Conservation (phyloP, 1,284 basidiomycete species). For the Ustilago xerochloae region DNA sequence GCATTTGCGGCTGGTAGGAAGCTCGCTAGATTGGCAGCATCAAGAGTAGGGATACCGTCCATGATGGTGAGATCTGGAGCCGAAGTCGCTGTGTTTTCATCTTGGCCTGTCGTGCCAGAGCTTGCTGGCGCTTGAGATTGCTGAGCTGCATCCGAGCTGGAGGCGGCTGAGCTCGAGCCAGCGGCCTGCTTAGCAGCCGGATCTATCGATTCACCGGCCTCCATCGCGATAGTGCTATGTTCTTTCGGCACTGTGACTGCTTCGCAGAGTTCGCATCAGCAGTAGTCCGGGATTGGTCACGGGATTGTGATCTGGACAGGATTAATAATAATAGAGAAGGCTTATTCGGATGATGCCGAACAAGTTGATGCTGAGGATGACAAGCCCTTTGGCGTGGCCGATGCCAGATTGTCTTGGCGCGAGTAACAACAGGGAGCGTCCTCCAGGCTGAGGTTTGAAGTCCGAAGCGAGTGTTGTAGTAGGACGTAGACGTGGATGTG, state of each 20-base stretch:
- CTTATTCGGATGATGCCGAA: background rate
- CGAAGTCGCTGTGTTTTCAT: background rate
- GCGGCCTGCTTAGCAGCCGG: slow-evolving; percentile 14
- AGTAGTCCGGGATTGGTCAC: background rate
- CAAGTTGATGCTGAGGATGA: background rate
- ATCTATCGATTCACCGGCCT: slow-evolving; percentile 50
- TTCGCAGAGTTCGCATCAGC: background rate
- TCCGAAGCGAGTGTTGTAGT: background rate
- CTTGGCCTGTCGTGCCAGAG: background rate
- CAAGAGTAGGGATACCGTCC: slow-evolving; percentile 33
- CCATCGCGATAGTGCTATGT: slow-evolving; percentile 32
- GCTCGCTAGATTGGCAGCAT: slow-evolving; percentile 21
- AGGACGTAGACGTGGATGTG: background rate
- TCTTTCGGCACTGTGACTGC: background rate
- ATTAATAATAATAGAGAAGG: background rate
- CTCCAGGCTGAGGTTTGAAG: background rate
- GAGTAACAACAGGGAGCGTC: background rate
- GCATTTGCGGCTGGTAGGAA: slow-evolving; percentile 23
- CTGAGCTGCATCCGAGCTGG: background rate
- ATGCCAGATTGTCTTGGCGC: background rate
- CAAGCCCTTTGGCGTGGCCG: background rate
- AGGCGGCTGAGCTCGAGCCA: background rate
- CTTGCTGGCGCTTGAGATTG: slow-evolving; percentile 1
- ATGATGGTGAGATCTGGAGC: slow-evolving; percentile 31
- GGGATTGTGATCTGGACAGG: background rate